phyloP scores from a whole-genome alignment of 2,329 filamentous ascomycete species.

The Hymenoscyphus occultus region DNA sequence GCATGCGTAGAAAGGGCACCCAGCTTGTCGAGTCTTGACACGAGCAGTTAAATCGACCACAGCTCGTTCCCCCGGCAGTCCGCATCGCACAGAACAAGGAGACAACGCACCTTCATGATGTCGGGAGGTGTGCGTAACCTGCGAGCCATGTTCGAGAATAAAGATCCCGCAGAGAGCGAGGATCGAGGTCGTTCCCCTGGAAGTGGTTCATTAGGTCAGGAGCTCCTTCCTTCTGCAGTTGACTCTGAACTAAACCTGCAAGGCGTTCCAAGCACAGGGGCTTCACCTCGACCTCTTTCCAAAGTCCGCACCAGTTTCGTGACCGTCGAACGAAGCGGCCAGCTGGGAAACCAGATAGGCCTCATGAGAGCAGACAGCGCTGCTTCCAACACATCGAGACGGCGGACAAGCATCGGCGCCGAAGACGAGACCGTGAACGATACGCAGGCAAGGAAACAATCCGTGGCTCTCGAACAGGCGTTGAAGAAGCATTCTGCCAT shows the following conservation, averaged over 20 bases:
- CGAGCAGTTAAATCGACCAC: not conserved
- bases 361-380: conserved; percentile 39
- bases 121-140: conserved; percentile 54
- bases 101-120: conserved; percentile 22
- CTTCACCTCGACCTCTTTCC: conserved; percentile 64
- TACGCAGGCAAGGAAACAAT: conserved; percentile 28
- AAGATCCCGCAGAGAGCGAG: conserved; percentile 50
- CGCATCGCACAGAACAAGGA: not conserved
- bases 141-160: conserved; percentile 77
- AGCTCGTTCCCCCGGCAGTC: not conserved
- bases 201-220: conserved; percentile 41
- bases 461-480: conserved; percentile 28
- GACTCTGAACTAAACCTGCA: conserved; percentile 20
- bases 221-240: conserved; percentile 27
- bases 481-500: conserved; percentile 28
- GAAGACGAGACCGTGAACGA: conserved; percentile 29
- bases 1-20: not conserved
- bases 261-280: conserved; percentile 28
- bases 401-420: conserved; percentile 33
- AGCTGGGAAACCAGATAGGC: conserved; percentile 41
- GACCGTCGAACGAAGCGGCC: conserved; percentile 56
- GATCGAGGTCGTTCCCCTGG: conserved; percentile 69
- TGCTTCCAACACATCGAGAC: conserved; percentile 30
- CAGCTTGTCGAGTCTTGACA: not conserved
- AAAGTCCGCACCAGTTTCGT: conserved; percentile 75